Evolutionary conservation across 169 alveolate species (phyloP).

Genomic region (Plasmodium falciparum): DNA sequence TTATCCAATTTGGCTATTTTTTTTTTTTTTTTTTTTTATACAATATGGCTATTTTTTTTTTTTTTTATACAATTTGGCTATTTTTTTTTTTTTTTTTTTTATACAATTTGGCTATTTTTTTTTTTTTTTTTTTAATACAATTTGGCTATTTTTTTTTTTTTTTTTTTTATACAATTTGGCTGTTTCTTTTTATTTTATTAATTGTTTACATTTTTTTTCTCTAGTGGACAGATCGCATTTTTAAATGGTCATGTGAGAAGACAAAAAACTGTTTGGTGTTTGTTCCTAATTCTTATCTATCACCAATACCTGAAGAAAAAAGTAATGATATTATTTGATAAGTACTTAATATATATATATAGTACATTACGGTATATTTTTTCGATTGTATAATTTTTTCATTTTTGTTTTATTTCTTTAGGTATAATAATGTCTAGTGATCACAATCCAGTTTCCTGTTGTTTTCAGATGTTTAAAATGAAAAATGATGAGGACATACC

Average conservation of each 20-base stretch:
- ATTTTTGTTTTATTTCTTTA: constrained; percentile 1
- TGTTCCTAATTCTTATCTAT: constrained; percentile 79
- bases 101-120: background rate
- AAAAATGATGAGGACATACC: constrained; percentile 68
- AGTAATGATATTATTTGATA: constrained; percentile 17
- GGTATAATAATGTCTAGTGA: constrained; percentile 83
- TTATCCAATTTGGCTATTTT: background rate
- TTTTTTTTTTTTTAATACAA: background rate
- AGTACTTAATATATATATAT: background rate
- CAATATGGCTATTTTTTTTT: background rate
- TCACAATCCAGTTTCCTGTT: constrained; percentile 85
- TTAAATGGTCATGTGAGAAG: constrained; percentile 85
- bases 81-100: background rate
- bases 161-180: background rate
- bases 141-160: background rate
- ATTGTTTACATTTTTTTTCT: constrained; percentile 1
- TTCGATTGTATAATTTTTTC: background rate
- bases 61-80: background rate
- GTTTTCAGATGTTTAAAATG: constrained; percentile 78
- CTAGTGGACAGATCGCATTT: constrained; percentile 86
- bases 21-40: background rate
- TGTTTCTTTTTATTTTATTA: background rate
- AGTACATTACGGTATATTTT: no score
- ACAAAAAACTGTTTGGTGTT: constrained; percentile 79
- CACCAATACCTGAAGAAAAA: constrained; percentile 78